Percentiles rank a stretch among this genome's conserved stretches.
Evolutionary conservation across 805 yeast species (phyloP).

Genomic region (Candida nanaspora): DNA sequence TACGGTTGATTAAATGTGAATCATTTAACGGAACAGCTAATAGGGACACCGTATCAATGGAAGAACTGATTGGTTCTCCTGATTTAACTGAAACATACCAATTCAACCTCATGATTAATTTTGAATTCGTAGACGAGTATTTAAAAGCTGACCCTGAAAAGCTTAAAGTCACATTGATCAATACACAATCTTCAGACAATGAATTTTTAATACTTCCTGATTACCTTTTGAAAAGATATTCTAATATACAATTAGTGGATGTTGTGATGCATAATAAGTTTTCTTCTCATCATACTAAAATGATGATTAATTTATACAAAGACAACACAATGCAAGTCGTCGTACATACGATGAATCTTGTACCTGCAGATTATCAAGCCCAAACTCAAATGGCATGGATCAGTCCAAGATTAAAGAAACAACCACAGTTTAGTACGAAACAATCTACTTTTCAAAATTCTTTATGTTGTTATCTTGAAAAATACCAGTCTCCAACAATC

Average conservation of each 20-base stretch:
- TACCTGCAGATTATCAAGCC: slow-evolving; percentile 42
- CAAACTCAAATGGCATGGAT: slow-evolving; percentile 66
- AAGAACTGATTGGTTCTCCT: slow-evolving; percentile 19
- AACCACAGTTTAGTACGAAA: slow-evolving; percentile 1
- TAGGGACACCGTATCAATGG: slow-evolving; percentile 19
- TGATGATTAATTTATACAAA: slow-evolving; percentile 51
- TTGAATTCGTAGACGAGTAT: slow-evolving; percentile 16
- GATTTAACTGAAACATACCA: slow-evolving; percentile 20
- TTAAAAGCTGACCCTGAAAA: slow-evolving; percentile 14
- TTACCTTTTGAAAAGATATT: too few species aligned
- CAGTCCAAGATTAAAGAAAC: slow-evolving; percentile 40
- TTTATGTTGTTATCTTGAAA: slow-evolving; percentile 35
- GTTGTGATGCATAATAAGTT: slow-evolving; percentile 16
- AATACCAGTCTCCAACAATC: slow-evolving; percentile 28
- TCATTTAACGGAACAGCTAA: slow-evolving; percentile 19
- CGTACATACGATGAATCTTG: slow-evolving; percentile 54
- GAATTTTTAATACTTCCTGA: too few species aligned
- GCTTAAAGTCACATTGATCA: slow-evolving; percentile 19
- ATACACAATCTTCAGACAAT: slow-evolving; percentile 6
- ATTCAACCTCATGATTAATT: slow-evolving; percentile 26
- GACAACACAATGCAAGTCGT: slow-evolving; percentile 43
- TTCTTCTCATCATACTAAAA: slow-evolving; percentile 58
- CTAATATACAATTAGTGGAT: slow-evolving; percentile 15
- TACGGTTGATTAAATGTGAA: slow-evolving; percentile 17
- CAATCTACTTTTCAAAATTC: slow-evolving; percentile 33